Conservation (phyloP, 2,329 filamentous ascomycete species). For the Ampelomyces quisqualis region DNA sequence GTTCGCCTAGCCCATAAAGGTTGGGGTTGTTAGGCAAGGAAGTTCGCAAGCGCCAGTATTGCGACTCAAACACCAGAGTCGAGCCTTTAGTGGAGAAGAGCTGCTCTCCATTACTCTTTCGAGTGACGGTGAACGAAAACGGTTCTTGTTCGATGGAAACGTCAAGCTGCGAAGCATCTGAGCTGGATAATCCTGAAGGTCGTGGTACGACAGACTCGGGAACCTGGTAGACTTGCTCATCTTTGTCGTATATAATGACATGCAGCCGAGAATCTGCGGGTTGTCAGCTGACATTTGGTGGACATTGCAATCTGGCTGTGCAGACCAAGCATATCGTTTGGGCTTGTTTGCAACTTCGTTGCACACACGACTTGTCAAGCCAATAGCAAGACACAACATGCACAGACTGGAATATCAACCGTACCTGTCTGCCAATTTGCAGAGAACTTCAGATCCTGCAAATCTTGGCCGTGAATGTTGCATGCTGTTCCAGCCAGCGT, state of each 20-base stretch:
- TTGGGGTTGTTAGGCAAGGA: conserved; percentile 66
- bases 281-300: not conserved
- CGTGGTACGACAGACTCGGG: conserved; percentile 69
- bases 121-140: conserved; percentile 66
- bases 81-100: conserved; percentile 71
- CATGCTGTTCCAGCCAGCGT: conserved; percentile 67
- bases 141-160: conserved; percentile 58
- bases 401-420: conserved; percentile 6
- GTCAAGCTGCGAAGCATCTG: conserved; percentile 49
- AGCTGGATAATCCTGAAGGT: conserved; percentile 44
- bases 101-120: conserved; percentile 57
- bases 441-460: conserved; percentile 56
- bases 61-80: conserved; percentile 70
- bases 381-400: no score
- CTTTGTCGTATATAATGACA: conserved; percentile 69
- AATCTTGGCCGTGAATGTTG: conserved; percentile 59
- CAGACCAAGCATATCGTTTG: no score
- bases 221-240: conserved; percentile 70
- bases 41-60: conserved; percentile 72
- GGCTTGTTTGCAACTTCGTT: no score
- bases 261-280: conserved; percentile 63
- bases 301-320: no score
- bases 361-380: no score
- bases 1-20: conserved; percentile 77
- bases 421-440: conserved; percentile 63